Percentiles rank a stretch among this genome's conserved stretches.
phyloP scores from a whole-genome alignment of 306 rosid species.

The Astragalus glycyphyllos region DNA sequence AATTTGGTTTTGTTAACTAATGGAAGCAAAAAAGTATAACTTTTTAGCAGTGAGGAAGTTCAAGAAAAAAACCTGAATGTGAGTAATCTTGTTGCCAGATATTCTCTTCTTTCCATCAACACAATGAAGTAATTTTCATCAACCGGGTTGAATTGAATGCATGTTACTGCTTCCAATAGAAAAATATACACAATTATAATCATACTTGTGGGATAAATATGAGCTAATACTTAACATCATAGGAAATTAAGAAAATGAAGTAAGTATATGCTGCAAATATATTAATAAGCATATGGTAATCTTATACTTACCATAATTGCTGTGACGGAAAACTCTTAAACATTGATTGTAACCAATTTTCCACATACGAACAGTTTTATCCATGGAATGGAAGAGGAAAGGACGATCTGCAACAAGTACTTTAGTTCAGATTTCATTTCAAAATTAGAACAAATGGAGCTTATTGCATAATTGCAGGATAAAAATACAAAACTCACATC shows the following conservation, averaged over 20 bases:
- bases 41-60: neutral
- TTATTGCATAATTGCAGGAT: neutral
- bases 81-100: constrained; percentile 74
- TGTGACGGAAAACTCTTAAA: constrained; percentile 69
- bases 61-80: constrained; percentile 77
- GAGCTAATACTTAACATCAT: neutral
- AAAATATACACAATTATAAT: constrained; percentile 21
- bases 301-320: constrained; percentile 66
- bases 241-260: constrained; percentile 25
- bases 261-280: neutral
- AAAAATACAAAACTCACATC: constrained; percentile 62
- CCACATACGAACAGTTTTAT: constrained; percentile 90
- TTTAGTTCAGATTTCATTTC: constrained; percentile 35
- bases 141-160: constrained; percentile 87
- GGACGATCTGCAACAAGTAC: constrained; percentile 67
- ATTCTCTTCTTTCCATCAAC: constrained; percentile 64
- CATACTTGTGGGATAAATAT: constrained; percentile 9
- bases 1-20: constrained; percentile 25
- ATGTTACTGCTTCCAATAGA: constrained; percentile 69
- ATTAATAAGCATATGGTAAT: neutral
- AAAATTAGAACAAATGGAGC: constrained; percentile 16
- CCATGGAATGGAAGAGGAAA: constrained; percentile 96
- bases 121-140: constrained; percentile 71
- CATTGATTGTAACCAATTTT: constrained; percentile 63
- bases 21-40: constrained; percentile 6